Evolutionary conservation across 345 rosid genomes (phyloP), one percentile per base, ranked within the genome.

Genomic region (Draba incana): DNA sequence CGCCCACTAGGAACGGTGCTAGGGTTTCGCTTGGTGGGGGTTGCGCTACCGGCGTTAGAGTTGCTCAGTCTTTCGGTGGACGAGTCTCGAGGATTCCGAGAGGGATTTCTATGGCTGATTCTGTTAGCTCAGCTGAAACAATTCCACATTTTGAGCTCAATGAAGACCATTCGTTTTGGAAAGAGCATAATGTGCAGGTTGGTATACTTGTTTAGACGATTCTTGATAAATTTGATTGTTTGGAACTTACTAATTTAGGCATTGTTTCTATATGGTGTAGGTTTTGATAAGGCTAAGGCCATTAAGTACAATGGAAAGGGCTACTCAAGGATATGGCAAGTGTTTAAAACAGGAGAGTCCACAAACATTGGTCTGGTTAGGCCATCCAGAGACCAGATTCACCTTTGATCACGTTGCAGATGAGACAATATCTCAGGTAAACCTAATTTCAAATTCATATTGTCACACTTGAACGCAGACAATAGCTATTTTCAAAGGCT

Each of bases 101-200:
- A 63, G 80, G 84, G 10, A 59, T 70, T 81, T 78, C 83, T n/a
- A 47, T 70, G 25, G 75, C 55, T 3, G 79, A 82, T 71, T 63
- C 78, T 25, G 84, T 75, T 72, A 55, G 72, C 56, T 76, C 57
- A 4, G 49, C n/a, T n/a, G 84, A 82, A 33, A 74, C 78, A 28
- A 77, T 75, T 68, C 81, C 85, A 43, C 88, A 82, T 66, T 92
- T 92, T 64, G 93, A 85, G 82, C 85, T 90, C n/a, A 75, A 79
- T 23, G 89, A 84, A 72, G 88, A 92, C 64, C 80, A 87, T 30
- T 85, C 84, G 48, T 92, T 85, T 65, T 90, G 97, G 98, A 77
- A 71, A 43, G 97, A 92, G 71, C 92, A 87, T 60, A 90, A 88
- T 79, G 96, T 92, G 68, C 98, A 92, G 96, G 98, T 92, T 66